phyloP scores from a whole-genome alignment of 345 rosid genomes.

The Mallotus nudiflorus region DNA sequence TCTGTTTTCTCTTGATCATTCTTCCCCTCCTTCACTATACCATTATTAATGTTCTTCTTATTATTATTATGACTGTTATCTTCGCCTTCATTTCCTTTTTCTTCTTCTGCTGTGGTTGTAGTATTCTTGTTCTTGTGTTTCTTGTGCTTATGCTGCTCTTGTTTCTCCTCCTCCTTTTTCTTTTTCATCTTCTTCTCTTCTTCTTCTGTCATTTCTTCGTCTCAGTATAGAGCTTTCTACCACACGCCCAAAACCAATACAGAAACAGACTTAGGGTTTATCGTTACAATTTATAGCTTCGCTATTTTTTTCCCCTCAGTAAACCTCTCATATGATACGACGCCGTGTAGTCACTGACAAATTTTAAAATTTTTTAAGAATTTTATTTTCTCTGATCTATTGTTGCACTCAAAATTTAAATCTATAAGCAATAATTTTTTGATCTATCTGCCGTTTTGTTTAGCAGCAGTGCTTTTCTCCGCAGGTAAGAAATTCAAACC shows the following conservation, averaged over 20 bases:
- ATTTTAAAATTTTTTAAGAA: too few species aligned
- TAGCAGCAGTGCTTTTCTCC: too few species aligned
- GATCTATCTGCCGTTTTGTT: too few species aligned
- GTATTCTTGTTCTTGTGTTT: conserved; percentile 6
- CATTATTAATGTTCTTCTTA: background rate
- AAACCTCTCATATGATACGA: too few species aligned
- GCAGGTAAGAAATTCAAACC: too few species aligned
- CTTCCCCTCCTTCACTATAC: conserved; percentile 2
- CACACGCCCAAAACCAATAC: background rate
- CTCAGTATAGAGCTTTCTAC: too few species aligned
- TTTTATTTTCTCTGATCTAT: too few species aligned
- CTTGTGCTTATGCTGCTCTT: conserved; percentile 6
- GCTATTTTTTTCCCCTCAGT: too few species aligned
- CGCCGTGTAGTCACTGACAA: too few species aligned
- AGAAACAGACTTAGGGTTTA: background rate
- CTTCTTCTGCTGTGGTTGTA: background rate
- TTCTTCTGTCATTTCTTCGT: conserved; percentile 4
- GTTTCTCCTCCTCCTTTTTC: conserved; percentile 6
- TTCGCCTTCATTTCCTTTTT: background rate
- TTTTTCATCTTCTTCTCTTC: background rate
- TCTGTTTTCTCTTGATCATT: background rate
- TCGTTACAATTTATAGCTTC: background rate
- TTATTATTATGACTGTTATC: background rate
- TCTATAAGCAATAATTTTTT: too few species aligned
- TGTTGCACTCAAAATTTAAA: too few species aligned